A percentile compares a stretch with the other conserved stretches of the same genome.
phyloP scores from a whole-genome alignment of 1,284 basidiomycete species.

The Psilocybe mexicana region DNA sequence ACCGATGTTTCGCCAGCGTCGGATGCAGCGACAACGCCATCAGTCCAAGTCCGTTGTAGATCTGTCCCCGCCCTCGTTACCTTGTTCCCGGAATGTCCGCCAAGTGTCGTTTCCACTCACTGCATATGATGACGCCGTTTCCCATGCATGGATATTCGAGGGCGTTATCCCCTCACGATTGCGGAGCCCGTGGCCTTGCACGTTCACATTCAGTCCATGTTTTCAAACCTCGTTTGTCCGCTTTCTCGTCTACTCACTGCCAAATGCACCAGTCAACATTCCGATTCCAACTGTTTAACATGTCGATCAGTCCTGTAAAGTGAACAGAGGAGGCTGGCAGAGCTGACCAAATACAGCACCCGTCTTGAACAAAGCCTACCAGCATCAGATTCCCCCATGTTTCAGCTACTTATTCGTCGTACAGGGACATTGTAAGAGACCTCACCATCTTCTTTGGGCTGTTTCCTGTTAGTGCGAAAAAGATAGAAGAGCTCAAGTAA shows the following conservation, averaged over 20 bases:
- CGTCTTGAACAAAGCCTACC: conserved; percentile 39
- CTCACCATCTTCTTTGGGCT: background rate
- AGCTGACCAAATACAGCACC: conserved; percentile 37
- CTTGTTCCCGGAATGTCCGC: background rate
- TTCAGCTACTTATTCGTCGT: background rate
- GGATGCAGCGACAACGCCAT: conserved; percentile 74
- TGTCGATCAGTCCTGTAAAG: background rate
- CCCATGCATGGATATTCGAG: conserved; percentile 60
- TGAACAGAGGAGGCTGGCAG: background rate
- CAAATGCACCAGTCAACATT: conserved; percentile 70
- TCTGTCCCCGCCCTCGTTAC: conserved; percentile 36
- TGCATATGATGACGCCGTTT: conserved; percentile 63
- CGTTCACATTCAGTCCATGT: background rate
- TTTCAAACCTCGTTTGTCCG: background rate
- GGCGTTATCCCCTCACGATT: conserved; percentile 47
- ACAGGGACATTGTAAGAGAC: background rate
- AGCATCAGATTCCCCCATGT: background rate
- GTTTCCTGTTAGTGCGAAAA: background rate
- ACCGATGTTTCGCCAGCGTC: conserved; percentile 59
- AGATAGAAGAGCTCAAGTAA: background rate
- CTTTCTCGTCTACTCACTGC: conserved; percentile 33
- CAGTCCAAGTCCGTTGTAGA: conserved; percentile 78
- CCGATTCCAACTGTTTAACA: conserved; percentile 49
- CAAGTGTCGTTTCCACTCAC: conserved; percentile 40
- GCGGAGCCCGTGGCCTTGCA: conserved; percentile 57